Evolutionary conservation across 768 basidiomycete species (phyloP), one percentile per base, ranked within the genome.

Genomic region (Hericium rajendrae): DNA sequence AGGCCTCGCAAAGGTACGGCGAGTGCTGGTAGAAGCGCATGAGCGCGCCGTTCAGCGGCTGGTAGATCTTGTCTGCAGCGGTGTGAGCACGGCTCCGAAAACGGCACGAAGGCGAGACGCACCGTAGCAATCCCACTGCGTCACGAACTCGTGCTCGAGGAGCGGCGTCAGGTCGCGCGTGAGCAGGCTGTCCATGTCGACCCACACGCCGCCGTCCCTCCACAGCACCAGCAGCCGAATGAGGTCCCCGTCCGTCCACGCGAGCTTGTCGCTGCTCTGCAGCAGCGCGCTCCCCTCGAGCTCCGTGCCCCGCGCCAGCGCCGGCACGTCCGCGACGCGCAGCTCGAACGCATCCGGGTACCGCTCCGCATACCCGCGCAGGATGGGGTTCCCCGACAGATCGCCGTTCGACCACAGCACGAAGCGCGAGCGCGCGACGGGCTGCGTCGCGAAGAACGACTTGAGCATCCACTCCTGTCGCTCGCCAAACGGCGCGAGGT

Each of bases 111-210:
- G 49, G 11, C 20, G 46, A 38, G 15, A 66, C 83, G 46, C 68
- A 93, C 94, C 91, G 65, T 97, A 97, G 69, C 95, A 97, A 67
- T 99, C 95, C 95, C 95, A 99, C 66, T 99, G 94, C 1, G 92
- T 95, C 10, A 97, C 91, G 67, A 94, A 99, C 70, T 99, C 95
- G 65, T 91, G 88, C 69, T 97, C 94, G 6, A 89, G 77, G 56
- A 97, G 74, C 9, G 94, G 93, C 2, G 84, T 76, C 38, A 98
- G 73, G 71, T 94, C 90, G 55, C 95, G 76, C 48, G 92, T 95
- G 60, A 97, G 74, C 55, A 98, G 78, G 53, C 89, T 89, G 70
- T 99, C 95, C 93, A 97, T 97, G 68, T 99, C 95, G 50, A 97
- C 78, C 95, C 95, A 98, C 22, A 97, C 82, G 0, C 95, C 95